These are phyloP conservation scores for Penicillium herquei DNA, from an alignment of 495 filamentous ascomycete genomes.

Conservation along the genomic window DNA sequence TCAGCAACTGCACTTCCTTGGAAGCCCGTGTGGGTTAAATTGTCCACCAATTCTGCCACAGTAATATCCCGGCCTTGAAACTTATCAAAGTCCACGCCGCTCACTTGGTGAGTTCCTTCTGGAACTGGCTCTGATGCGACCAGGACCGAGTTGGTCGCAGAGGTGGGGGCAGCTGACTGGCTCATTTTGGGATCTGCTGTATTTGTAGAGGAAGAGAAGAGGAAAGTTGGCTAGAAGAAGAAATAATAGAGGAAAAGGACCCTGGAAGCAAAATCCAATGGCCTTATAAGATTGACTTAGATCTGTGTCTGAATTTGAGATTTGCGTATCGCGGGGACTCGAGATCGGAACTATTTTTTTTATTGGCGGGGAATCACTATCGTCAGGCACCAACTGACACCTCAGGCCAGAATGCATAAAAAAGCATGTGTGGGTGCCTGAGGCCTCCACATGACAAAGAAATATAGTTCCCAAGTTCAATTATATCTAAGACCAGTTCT, in stretches of 20 bases:
- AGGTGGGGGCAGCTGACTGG: slow-evolving; percentile 47
- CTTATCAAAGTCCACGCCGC: slow-evolving; percentile 86
- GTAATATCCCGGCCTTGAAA: slow-evolving; percentile 73
- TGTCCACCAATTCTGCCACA: slow-evolving; percentile 76
- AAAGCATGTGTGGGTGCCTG: not conserved
- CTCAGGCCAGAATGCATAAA: not conserved
- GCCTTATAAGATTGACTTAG: not conserved
- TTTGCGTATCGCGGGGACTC: not conserved
- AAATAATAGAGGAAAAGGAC: not conserved
- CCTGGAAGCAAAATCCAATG: not conserved
- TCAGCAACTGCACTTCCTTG: slow-evolving; percentile 84
- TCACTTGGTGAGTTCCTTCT: slow-evolving; percentile 65
- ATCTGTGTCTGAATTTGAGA: not conserved
- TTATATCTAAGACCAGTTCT: too few relatives aligned
- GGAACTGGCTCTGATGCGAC: slow-evolving; percentile 83
- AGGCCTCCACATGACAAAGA: too few relatives aligned
- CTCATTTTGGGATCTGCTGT: slow-evolving; percentile 13
- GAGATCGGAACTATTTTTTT: not conserved
- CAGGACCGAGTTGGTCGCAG: slow-evolving; percentile 82
- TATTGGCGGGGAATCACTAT: slow-evolving; percentile 3
- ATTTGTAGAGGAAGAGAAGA: not conserved
- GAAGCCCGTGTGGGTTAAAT: slow-evolving; percentile 86
- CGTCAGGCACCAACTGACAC: not conserved
- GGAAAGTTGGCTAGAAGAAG: not conserved
- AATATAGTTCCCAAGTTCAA: too few relatives aligned